phyloP scores from a whole-genome alignment of 2,329 filamentous ascomycete species.

The Aotearoamyces nothofagi region DNA sequence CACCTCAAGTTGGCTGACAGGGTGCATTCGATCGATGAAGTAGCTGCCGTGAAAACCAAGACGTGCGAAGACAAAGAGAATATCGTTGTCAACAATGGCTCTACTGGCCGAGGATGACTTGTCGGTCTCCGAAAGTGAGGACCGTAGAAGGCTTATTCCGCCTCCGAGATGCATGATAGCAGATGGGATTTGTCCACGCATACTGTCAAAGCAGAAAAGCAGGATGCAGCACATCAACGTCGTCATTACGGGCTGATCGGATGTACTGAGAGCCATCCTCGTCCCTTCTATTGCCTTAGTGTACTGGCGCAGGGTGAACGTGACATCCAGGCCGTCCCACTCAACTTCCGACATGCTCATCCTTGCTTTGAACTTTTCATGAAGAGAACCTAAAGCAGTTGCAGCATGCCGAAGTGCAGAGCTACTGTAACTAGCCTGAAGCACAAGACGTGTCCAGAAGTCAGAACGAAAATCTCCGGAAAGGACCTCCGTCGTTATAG shows the following conservation, averaged over 20 bases:
- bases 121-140: too few species aligned
- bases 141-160: conserved; percentile 11
- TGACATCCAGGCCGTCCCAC: background rate
- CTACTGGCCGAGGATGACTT: too few species aligned
- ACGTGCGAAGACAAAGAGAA: too few species aligned
- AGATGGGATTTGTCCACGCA: conserved; percentile 13
- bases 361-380: background rate
- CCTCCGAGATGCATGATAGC: conserved; percentile 17
- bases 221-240: conserved; percentile 16
- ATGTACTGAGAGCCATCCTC: conserved; percentile 8
- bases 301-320: conserved; percentile 15
- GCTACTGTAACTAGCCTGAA: conserved; percentile 9
- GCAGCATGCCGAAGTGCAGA: conserved; percentile 11
- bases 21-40: too few species aligned
- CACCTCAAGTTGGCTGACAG: too few species aligned
- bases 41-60: too few species aligned
- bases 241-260: conserved; percentile 11
- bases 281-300: conserved; percentile 15
- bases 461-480: background rate
- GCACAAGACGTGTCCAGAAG: conserved; percentile 8
- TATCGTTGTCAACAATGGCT: too few species aligned
- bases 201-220: conserved; percentile 16
- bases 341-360: background rate
- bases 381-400: conserved; percentile 11
- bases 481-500: background rate